Percentiles rank a stretch among this genome's conserved stretches.
phyloP scores from a whole-genome alignment of 495 filamentous ascomycete species.

The Aspergillus coremiiformis region DNA sequence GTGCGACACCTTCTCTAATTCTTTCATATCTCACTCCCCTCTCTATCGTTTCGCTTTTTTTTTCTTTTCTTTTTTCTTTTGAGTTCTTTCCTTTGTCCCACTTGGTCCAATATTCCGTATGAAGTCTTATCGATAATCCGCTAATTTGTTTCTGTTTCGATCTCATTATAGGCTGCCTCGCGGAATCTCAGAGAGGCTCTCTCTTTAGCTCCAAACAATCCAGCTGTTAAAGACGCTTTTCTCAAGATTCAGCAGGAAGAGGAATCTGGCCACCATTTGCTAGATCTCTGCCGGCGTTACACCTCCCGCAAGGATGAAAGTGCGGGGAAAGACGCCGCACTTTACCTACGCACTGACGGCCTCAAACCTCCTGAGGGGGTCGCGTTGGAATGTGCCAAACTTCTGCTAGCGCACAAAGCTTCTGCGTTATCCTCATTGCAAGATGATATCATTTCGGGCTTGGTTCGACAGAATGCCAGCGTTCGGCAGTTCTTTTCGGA shows the following conservation, averaged over 20 bases:
- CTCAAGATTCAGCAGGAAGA: slow-evolving; percentile 46
- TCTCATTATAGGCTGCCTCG: slow-evolving; percentile 42
- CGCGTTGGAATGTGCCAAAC: slow-evolving; percentile 46
- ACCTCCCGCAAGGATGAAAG: slow-evolving; percentile 42
- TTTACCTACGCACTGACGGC: slow-evolving; percentile 46
- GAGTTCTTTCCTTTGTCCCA: not conserved
- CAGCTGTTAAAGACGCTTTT: slow-evolving; percentile 46
- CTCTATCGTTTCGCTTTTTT: not conserved
- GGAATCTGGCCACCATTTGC: slow-evolving; percentile 39
- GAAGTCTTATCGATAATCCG: not conserved
- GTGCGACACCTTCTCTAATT: slow-evolving; percentile 4
- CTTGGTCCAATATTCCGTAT: not conserved
- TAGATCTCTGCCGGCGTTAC: slow-evolving; percentile 50
- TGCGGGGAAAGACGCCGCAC: slow-evolving; percentile 51
- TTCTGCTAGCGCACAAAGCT: slow-evolving; percentile 43
- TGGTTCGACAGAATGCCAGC: slow-evolving; percentile 47
- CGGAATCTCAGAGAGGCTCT: slow-evolving; percentile 56
- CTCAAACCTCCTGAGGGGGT: slow-evolving; percentile 44
- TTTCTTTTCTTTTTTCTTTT: not conserved
- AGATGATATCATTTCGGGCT: slow-evolving; percentile 53
- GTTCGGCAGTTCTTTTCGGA: slow-evolving; percentile 50
- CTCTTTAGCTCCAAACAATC: slow-evolving; percentile 51
- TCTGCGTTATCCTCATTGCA: slow-evolving; percentile 35
- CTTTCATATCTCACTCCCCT: not conserved
- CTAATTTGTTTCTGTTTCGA: not conserved